Conservation (phyloP, 495 filamentous ascomycete species). For the Penicillium maclennaniae region DNA sequence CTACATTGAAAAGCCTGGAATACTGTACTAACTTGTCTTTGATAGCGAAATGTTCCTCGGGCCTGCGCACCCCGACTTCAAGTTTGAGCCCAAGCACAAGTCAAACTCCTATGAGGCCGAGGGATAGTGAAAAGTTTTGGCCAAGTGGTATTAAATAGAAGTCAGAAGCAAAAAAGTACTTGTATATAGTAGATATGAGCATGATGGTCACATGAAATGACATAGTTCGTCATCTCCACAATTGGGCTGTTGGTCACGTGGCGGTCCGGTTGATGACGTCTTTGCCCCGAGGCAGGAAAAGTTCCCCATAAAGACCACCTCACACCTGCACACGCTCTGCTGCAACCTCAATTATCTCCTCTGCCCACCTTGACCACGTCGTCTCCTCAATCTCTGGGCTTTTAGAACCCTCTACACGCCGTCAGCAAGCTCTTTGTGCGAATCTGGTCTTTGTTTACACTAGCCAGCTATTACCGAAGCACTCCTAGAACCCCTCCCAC, state of each 20-base stretch:
- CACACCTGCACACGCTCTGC: conserved; percentile 9
- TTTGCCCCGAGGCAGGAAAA: conserved; percentile 22
- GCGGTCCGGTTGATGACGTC: conserved; percentile 32
- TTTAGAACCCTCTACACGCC: not conserved
- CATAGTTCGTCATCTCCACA: conserved; percentile 6
- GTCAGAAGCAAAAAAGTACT: not conserved
- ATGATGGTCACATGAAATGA: conserved; percentile 4
- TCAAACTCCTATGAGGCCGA: conserved; percentile 76
- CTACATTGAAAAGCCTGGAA: not conserved
- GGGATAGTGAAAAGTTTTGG: conserved; percentile 35
- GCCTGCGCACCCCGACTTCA: conserved; percentile 82
- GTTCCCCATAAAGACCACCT: conserved; percentile 31
- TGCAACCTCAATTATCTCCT: conserved; percentile 8
- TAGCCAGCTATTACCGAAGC: conserved; percentile 13
- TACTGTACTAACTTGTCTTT: conserved; percentile 14
- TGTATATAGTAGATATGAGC: conserved; percentile 11
- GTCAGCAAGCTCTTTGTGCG: not conserved
- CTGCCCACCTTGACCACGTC: conserved; percentile 11
- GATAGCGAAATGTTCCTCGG: conserved; percentile 94
- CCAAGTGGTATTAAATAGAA: not conserved
- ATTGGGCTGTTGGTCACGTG: conserved; percentile 24
- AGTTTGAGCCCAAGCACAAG: conserved; percentile 98
- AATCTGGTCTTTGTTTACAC: conserved; percentile 18
- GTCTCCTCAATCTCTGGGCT: not conserved
- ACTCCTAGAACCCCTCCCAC: conserved; percentile 13